Base-by-base conservation (phyloP, 768 basidiomycete genomes). In the Suillus plorans region DNA sequence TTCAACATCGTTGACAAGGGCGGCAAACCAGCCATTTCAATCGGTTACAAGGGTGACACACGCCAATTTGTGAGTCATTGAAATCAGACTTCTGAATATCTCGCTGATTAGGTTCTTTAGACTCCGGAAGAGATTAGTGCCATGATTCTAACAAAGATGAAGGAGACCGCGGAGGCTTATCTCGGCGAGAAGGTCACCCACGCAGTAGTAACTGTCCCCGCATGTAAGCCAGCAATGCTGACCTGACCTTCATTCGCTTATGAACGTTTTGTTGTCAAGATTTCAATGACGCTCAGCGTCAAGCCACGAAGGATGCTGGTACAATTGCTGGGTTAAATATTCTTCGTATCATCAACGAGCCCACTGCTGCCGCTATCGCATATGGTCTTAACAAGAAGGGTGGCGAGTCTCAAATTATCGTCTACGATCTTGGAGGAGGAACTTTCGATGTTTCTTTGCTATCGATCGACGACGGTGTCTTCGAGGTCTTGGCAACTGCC, bases 241-340 rank as follows among this genome's bases (percentile, higher is more conserved):
- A 77, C 20, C 52, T 45, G 0, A 14, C 22, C 6, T 28, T 5
- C 18, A 45, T 5, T 6, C 47, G 25, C 37, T 55, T 1, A 13
- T 69, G 71, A 63, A 82, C 81, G 91, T 84, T 4, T 76, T 20
- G 22, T 60, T 56, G 31, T 2, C 9, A 50, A 90, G 88, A 96
- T 86, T 97, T 97, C 89, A 98, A 99, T 78, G 96, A 98, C 82
- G 95, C 97, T 73, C 97, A 99, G 80, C 94, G 96, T 76, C 97
- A 98, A 78, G 97, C 97, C 18, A 98, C 97, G 80, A 99, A 98
- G 82, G 97, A 99, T 73, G 94, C 97, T 65, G 95, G 95, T 72
- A 89, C 90, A 47, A 97, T 98, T 72, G 92, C 96, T 49, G 96
- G 95, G 76, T 90, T 98, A 62, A 87, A 91, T 71, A 92, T 97